phyloP scores from a whole-genome alignment of 176 grass and related monocot genomes.

The Eragrostis curvula region DNA sequence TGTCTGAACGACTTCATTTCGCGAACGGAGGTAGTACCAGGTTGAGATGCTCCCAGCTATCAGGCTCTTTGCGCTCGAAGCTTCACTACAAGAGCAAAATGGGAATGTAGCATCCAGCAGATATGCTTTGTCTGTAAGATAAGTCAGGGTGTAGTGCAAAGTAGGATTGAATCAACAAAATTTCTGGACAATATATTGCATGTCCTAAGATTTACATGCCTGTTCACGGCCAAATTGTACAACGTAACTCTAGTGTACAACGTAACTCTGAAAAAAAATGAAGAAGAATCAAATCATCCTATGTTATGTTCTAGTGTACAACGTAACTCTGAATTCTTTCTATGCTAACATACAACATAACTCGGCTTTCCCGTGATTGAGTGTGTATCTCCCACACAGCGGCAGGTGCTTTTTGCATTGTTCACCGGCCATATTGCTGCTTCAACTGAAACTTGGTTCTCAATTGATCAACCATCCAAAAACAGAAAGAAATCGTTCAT shows the following conservation, averaged over 20 bases:
- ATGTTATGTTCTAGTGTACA: constrained; percentile 46
- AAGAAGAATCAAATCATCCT: constrained; percentile 28
- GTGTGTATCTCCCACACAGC: background rate
- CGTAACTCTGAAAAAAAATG: constrained; percentile 35
- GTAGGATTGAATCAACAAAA: constrained; percentile 30
- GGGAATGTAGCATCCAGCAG: background rate
- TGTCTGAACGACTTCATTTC: no score
- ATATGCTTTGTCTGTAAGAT: background rate
- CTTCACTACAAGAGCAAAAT: no score
- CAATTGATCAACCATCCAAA: background rate
- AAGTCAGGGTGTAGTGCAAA: background rate
- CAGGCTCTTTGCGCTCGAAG: no score
- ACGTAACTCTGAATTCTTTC: constrained; percentile 30
- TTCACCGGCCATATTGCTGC: background rate
- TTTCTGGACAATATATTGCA: constrained; percentile 34
- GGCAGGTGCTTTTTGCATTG: background rate
- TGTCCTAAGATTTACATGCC: constrained; percentile 33
- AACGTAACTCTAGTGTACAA: background rate
- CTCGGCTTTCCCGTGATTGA: constrained; percentile 13
- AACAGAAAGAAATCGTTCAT: constrained; percentile 32
- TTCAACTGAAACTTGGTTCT: constrained; percentile 7
- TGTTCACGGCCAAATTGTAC: background rate
- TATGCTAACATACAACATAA: constrained; percentile 49
- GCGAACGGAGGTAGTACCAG: no score
- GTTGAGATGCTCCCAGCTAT: no score